Percentiles rank a stretch among this genome's conserved stretches.
Conservation (phyloP, 2,329 filamentous ascomycete genomes). For the Emericellopsis atlantica region DNA sequence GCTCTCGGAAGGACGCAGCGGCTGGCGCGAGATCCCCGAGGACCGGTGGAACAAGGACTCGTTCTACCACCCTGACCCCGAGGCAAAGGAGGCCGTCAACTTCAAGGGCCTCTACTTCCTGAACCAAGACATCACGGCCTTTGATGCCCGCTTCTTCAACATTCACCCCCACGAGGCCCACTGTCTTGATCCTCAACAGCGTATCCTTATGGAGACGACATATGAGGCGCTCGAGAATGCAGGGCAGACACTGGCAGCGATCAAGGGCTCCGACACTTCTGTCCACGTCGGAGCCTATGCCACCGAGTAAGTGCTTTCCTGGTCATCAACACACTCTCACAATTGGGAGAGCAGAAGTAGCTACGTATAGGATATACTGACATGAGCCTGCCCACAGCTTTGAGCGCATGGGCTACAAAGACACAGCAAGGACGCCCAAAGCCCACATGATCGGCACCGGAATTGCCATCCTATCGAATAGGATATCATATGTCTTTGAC, state of each 20-base stretch:
- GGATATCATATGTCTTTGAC: conserved; percentile 24
- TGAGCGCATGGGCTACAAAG: conserved; percentile 1
- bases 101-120: conserved; percentile 25
- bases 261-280: conserved; percentile 13
- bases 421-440: not conserved
- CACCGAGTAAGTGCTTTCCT: conserved; percentile 18
- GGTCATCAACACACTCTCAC: not conserved
- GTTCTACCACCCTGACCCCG: conserved; percentile 9
- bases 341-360: not conserved
- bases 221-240: conserved; percentile 42
- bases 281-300: conserved; percentile 18
- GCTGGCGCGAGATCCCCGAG: conserved; percentile 9
- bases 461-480: conserved; percentile 17
- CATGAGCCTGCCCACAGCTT: not conserved
- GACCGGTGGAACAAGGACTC: conserved; percentile 10
- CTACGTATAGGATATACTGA: not conserved
- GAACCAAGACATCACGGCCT: conserved; percentile 28
- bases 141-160: conserved; percentile 40
- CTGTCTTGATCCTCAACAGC: conserved; percentile 42
- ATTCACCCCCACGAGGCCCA: conserved; percentile 34
- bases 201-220: conserved; percentile 36
- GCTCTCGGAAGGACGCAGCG: conserved; percentile 8
- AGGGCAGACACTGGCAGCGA: conserved; percentile 12
- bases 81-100: conserved; percentile 8
- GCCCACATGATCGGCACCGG: conserved; percentile 16